Base-by-base conservation (phyloP, 2,329 filamentous ascomycete species). In the Alternaria alternata region DNA sequence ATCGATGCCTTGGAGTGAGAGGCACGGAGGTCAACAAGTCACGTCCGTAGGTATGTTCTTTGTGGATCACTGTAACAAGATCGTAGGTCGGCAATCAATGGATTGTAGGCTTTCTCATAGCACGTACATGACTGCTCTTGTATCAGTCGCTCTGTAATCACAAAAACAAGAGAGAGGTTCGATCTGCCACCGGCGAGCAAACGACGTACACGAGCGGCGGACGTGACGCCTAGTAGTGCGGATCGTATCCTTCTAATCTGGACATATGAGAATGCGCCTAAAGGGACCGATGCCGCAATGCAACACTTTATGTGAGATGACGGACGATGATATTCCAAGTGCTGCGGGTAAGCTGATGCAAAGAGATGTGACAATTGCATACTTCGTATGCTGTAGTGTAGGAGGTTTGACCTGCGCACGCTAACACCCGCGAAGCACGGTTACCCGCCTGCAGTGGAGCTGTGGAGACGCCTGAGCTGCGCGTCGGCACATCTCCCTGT, bases 401-500 rank as follows among this genome's bases (percentile, higher is more conserved):
- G 18, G 28, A 43, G 44, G 20, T 24, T 42, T 20, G 39, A 5
- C 20, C 39, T 42, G 39, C 39, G 20, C 20, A 18, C 39, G 26
- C 14, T 18, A 34, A 51, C 32, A 41, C 4, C 49, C 28, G 28
- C 24, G 24, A 32, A 20, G 24, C 26, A 34, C 46, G 46, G 30
- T 49, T 38, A 30, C 20, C 32, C 18, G 46, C 22, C 28, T 14
- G 41, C 16, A 12, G 39, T 54, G 36, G 36, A 41, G 44, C 26
- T 56, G 54, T 51, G 54, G 54, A 56, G 54, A 49, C 54, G 46
- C 22, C 12, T 48, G 28, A 57, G 53, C 32, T 55, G 39, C 51
- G 52, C 53, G 24, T 18, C 39, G 43, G 48, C 58, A 32, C 34
- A 24, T 24, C 14, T 36, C n/a, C 38, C 28, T 11, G 51, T 22